phyloP scores from a whole-genome alignment of 768 basidiomycete genomes.

The Mycena leptocephala region DNA sequence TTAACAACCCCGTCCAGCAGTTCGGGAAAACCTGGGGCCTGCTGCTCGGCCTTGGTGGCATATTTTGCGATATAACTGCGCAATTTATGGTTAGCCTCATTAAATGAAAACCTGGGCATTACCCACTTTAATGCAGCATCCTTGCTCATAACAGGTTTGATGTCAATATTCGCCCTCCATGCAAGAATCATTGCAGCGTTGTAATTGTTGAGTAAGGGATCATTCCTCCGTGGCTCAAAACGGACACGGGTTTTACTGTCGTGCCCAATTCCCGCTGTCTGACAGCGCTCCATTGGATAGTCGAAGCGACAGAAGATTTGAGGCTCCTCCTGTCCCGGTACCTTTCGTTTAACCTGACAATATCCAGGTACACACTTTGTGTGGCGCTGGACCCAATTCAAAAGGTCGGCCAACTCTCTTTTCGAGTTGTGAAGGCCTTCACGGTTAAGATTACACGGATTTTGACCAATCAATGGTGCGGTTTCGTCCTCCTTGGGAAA shows the following conservation, averaged over 20 bases:
- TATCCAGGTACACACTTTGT: slow-evolving; percentile 43
- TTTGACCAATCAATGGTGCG: too few species aligned
- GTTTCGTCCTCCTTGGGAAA: too few species aligned
- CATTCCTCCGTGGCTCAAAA: slow-evolving; percentile 33
- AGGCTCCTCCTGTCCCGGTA: slow-evolving; percentile 28
- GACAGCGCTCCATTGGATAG: slow-evolving; percentile 21
- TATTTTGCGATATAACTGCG: slow-evolving; percentile 36
- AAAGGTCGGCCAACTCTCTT: too few species aligned
- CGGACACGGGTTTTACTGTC: slow-evolving; percentile 30
- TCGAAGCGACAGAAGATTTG: slow-evolving; percentile 37
- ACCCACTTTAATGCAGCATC: slow-evolving; percentile 29
- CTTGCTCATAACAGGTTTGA: slow-evolving; percentile 37
- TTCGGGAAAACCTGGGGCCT: slow-evolving; percentile 35
- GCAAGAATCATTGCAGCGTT: slow-evolving; percentile 37
- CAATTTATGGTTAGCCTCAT: too few species aligned
- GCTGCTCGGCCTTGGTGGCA: slow-evolving; percentile 27
- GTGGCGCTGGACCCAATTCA: slow-evolving; percentile 42
- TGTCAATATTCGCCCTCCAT: slow-evolving; percentile 44
- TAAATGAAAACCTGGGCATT: too few species aligned
- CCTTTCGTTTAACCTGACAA: slow-evolving; percentile 41
- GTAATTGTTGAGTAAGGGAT: slow-evolving; percentile 38
- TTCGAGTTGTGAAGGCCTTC: too few species aligned
- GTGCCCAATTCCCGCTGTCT: background rate
- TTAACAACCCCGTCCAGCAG: background rate
- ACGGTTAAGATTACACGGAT: too few species aligned